phyloP scores from a whole-genome alignment of 2,329 filamentous ascomycete genomes.

The Phoma herbarum region DNA sequence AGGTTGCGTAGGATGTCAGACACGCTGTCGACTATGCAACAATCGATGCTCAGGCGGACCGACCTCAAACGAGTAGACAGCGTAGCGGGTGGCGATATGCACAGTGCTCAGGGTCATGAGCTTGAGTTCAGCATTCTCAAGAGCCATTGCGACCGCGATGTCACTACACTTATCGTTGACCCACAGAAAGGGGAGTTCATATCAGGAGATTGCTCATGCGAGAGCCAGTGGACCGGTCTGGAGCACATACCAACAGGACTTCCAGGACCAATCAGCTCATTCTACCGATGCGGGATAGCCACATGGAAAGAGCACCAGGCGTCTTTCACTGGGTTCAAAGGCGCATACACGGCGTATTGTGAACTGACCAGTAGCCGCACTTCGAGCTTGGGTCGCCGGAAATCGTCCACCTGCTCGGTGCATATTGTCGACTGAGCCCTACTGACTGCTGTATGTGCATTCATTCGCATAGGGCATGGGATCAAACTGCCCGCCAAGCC shows the following conservation, averaged over 20 bases:
- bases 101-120: neutral
- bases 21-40: slow-evolving; percentile 22
- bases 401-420: slow-evolving; percentile 4
- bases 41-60: slow-evolving; percentile 24
- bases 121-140: slow-evolving; percentile 13
- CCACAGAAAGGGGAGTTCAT: neutral
- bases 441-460: neutral
- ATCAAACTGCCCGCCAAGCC: neutral
- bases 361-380: slow-evolving; percentile 2
- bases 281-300: slow-evolving; percentile 11
- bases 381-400: neutral
- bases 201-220: slow-evolving; percentile 14
- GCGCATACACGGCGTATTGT: slow-evolving; percentile 17
- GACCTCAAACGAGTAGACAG: neutral
- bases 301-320: slow-evolving; percentile 17
- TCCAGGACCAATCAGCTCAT: neutral
- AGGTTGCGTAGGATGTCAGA: slow-evolving; percentile 26
- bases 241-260: neutral
- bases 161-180: slow-evolving; percentile 3
- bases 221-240: neutral
- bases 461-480: neutral
- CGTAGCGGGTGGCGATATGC: neutral
- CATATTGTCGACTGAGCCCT: neutral
- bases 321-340: slow-evolving; percentile 10
- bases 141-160: neutral